Percentiles rank a stretch among this genome's conserved stretches.
These are phyloP conservation scores for Didymella sp. DNA, from an alignment of 2,329 filamentous ascomycete genomes.

Conservation along the genomic window DNA sequence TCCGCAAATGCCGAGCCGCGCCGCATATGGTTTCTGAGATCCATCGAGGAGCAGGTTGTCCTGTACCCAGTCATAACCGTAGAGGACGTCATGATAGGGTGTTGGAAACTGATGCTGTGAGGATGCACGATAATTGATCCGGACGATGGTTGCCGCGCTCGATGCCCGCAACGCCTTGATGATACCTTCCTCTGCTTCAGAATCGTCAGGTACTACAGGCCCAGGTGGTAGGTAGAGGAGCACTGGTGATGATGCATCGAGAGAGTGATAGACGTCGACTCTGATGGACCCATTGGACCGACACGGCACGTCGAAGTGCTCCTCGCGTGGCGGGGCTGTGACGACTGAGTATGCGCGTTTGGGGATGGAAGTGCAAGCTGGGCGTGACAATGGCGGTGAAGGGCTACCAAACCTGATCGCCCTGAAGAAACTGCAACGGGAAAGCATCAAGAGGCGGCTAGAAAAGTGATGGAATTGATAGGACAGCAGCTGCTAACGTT, in stretches of 20 bases:
- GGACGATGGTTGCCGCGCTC: constrained; percentile 52
- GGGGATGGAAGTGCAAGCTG: not conserved
- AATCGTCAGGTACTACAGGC: constrained; percentile 39
- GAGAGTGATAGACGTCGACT: constrained; percentile 49
- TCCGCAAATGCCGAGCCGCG: constrained; percentile 55
- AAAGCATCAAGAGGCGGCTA: constrained; percentile 9
- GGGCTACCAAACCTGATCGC: not conserved
- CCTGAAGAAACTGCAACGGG: not conserved
- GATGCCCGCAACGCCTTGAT: constrained; percentile 46
- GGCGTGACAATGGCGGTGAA: not conserved
- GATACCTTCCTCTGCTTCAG: constrained; percentile 40
- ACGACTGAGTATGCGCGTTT: constrained; percentile 33
- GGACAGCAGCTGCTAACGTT: constrained; percentile 2
- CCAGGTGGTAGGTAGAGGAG: constrained; percentile 56
- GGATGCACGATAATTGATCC: constrained; percentile 55
- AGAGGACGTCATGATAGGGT: constrained; percentile 57
- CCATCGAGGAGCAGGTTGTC: constrained; percentile 45
- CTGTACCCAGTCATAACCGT: constrained; percentile 57
- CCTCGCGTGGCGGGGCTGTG: constrained; percentile 28
- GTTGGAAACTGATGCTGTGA: constrained; percentile 51
- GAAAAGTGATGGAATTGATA: constrained; percentile 4
- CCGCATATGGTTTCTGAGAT: constrained; percentile 30
- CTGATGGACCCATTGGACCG: constrained; percentile 53
- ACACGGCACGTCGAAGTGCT: constrained; percentile 48
- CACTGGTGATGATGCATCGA: constrained; percentile 38